Conservation (phyloP, 2,329 filamentous ascomycete genomes). For the Fusarium sambucinum region DNA sequence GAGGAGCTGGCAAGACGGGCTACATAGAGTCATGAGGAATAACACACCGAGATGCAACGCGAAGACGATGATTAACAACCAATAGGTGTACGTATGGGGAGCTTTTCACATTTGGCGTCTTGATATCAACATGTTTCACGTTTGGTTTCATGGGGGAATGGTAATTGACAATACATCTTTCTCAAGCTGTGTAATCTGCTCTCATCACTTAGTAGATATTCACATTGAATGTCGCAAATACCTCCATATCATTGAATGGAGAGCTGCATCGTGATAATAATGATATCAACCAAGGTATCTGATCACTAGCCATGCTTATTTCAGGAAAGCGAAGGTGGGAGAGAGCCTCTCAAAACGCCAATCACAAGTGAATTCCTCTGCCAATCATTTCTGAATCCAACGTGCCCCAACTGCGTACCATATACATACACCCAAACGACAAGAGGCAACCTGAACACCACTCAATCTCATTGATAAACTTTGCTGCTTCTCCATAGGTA, state of each 20-base stretch:
- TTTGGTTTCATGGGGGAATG: background rate
- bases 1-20: constrained; percentile 65
- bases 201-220: background rate
- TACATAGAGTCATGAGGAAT: constrained; percentile 16
- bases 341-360: constrained; percentile 48
- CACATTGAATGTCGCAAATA: background rate
- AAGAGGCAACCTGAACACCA: constrained; percentile 30
- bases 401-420: constrained; percentile 24
- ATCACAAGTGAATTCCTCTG: constrained; percentile 43
- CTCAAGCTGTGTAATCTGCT: background rate
- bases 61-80: background rate
- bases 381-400: constrained; percentile 32
- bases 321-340: constrained; percentile 52
- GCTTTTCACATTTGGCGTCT: constrained; percentile 22
- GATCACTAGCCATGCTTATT: constrained; percentile 53
- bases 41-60: background rate
- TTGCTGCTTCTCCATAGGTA: constrained; percentile 16
- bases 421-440: constrained; percentile 20
- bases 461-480: constrained; percentile 1
- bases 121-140: constrained; percentile 24
- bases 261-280: constrained; percentile 26
- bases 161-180: background rate
- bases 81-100: constrained; percentile 5
- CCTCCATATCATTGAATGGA: constrained; percentile 9
- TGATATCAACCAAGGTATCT: constrained; percentile 52